phyloP scores from a whole-genome alignment of 2,329 filamentous ascomycete species.

The Aspergillus uvarum region DNA sequence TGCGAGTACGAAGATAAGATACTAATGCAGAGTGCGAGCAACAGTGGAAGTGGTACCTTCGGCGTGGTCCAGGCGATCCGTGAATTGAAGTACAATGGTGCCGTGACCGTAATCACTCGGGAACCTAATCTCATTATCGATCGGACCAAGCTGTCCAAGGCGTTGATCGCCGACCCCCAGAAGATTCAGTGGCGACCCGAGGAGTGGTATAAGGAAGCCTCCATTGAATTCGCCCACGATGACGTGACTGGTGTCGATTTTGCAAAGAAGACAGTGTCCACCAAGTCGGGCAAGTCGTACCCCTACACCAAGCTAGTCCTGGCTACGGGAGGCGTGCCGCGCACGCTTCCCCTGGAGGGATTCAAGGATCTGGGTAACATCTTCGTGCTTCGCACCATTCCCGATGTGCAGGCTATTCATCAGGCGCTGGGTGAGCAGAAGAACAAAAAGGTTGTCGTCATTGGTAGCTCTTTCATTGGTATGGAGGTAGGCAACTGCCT shows the following conservation, averaged over 20 bases:
- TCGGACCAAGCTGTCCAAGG: slow-evolving; percentile 92
- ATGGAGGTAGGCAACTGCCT: slow-evolving; percentile 91
- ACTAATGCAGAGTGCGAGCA: background rate
- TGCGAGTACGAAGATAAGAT: no score
- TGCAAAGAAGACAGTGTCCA: slow-evolving; percentile 67
- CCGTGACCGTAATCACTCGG: slow-evolving; percentile 77
- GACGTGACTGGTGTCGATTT: slow-evolving; percentile 77
- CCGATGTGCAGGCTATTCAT: slow-evolving; percentile 75
- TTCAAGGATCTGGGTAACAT: slow-evolving; percentile 86
- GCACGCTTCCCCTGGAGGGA: slow-evolving; percentile 73
- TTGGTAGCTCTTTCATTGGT: slow-evolving; percentile 94
- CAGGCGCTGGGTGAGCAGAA: slow-evolving; percentile 72
- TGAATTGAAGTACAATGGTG: slow-evolving; percentile 74
- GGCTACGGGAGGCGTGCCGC: slow-evolving; percentile 79
- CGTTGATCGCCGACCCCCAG: slow-evolving; percentile 73
- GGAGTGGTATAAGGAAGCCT: slow-evolving; percentile 70
- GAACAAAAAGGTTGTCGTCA: slow-evolving; percentile 87
- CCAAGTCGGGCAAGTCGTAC: slow-evolving; percentile 68
- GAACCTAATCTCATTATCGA: slow-evolving; percentile 89
- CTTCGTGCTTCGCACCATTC: slow-evolving; percentile 76
- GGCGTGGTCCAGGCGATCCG: slow-evolving; percentile 81
- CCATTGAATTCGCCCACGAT: slow-evolving; percentile 57
- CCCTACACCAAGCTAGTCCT: slow-evolving; percentile 86
- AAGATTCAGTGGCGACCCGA: slow-evolving; percentile 77
- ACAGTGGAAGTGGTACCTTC: slow-evolving; percentile 75